A percentile compares a stretch with the other conserved stretches of the same genome.
Conservation (phyloP, 2,329 filamentous ascomycete species). For the Penicillium glabrum region DNA sequence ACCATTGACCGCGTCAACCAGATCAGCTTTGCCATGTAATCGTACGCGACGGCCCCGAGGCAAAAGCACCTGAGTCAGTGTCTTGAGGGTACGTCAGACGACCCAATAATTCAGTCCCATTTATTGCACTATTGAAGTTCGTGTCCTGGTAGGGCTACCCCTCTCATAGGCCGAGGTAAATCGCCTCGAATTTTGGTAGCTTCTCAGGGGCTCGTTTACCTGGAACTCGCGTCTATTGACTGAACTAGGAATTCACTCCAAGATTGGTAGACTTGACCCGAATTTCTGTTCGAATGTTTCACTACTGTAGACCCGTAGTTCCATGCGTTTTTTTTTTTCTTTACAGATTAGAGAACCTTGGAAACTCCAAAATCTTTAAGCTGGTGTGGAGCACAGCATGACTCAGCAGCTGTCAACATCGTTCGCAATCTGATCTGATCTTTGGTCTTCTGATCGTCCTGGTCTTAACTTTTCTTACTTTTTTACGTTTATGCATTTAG, state of each 20-base stretch:
- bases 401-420: constrained; percentile 16
- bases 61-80: background rate
- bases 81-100: background rate
- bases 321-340: background rate
- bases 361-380: constrained; percentile 15
- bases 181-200: background rate
- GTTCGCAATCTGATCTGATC: background rate
- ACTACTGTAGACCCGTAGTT: background rate
- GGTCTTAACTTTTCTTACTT: constrained; percentile 5
- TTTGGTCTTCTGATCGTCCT: background rate
- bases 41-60: background rate
- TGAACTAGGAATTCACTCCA: background rate
- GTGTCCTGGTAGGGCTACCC: background rate
- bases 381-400: constrained; percentile 20
- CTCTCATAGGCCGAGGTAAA: background rate
- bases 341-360: constrained; percentile 5
- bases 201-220: background rate
- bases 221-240: background rate
- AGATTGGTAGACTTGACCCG: background rate
- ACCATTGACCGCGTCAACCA: background rate
- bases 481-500: background rate
- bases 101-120: background rate
- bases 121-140: background rate
- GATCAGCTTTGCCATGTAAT: background rate
- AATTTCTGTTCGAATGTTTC: background rate